Conservation (phyloP, 2,329 filamentous ascomycete species). For the Gaeumannomyces sp. region DNA sequence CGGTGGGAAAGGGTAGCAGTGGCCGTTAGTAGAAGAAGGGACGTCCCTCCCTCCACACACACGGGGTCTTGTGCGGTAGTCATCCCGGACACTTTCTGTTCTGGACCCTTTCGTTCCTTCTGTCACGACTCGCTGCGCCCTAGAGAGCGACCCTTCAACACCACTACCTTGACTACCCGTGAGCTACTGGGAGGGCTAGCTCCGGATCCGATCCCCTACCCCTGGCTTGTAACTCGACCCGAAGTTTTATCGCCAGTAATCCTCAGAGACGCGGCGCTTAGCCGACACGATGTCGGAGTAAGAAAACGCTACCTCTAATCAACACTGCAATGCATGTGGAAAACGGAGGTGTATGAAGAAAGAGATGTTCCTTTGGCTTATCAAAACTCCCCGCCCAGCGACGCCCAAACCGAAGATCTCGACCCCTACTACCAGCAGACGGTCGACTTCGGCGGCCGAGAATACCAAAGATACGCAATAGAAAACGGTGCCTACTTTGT, state of each 20-base stretch:
- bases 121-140: too few relatives aligned
- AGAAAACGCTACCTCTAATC: not conserved
- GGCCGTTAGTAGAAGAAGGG: not conserved
- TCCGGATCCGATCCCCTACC: too few relatives aligned
- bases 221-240: too few relatives aligned
- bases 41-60: not conserved
- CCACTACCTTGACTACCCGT: too few relatives aligned
- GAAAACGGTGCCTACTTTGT: conserved; percentile 59
- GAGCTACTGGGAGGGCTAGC: too few relatives aligned
- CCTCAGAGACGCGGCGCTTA: too few relatives aligned
- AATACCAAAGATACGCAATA: conserved; percentile 62
- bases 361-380: not conserved
- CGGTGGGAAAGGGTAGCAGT: conserved; percentile 1
- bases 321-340: not conserved
- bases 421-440: conserved; percentile 55
- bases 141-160: too few relatives aligned
- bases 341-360: not conserved
- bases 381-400: conserved; percentile 28
- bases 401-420: conserved; percentile 43
- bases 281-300: not conserved
- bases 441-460: conserved; percentile 53
- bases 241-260: too few relatives aligned
- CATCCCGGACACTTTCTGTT: too few relatives aligned
- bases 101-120: too few relatives aligned
- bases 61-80: too few relatives aligned